Evolutionary conservation across 805 yeast species (phyloP), one percentile per base, ranked within the genome.

Genomic region (Lipomyces lipofer): DNA sequence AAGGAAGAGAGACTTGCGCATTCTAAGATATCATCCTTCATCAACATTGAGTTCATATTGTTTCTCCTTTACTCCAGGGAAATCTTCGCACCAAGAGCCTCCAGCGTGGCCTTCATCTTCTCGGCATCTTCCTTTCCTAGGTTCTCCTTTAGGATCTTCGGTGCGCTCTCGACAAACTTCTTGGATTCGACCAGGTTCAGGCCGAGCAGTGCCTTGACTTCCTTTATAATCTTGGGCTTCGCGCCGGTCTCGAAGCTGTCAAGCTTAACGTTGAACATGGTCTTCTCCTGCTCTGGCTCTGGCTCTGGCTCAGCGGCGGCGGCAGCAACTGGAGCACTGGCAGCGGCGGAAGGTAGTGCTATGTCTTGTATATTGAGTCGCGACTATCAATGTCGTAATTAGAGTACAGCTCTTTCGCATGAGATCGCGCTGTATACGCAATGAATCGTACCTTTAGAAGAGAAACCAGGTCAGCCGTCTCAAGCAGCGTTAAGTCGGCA

Each of bases 61-160:
- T 36, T 17, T 2, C 21, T 7, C 6, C 25, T 28, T 73, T 83
- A 94, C 78, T 94, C 99, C 71, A 94, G 78, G 54, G 82, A 65
- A 68, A 94, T 80, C 81, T 94, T 94, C 63, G 96, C 99, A 72
- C 99, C 99, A 66, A 92, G 80, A 50, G 83, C 94, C 77, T 94
- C 99, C 69, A 94, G 80, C 59, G 95, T 83, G 58, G 87, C 78
- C 79, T 94, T 92, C 71, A 94, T 86, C 81, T 91, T 90, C 68
- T 92, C 97, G 63, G 98, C 98, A 67, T 94, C 99, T 70, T 88
- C 99, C 80, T 94, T 94, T 59, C 95, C 85, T 58, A 94, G 90
- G 66, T 90, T 89, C 67, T 94, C 99, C 78, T 94, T 94, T 73
- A 94, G 78, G 43, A 87, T 78, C 80, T 94, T 94, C 66, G 99